A percentile compares a stretch with the other conserved stretches of the same genome.
Conservation (phyloP, 257 asterid genomes). For the Forsythia suspensa region DNA sequence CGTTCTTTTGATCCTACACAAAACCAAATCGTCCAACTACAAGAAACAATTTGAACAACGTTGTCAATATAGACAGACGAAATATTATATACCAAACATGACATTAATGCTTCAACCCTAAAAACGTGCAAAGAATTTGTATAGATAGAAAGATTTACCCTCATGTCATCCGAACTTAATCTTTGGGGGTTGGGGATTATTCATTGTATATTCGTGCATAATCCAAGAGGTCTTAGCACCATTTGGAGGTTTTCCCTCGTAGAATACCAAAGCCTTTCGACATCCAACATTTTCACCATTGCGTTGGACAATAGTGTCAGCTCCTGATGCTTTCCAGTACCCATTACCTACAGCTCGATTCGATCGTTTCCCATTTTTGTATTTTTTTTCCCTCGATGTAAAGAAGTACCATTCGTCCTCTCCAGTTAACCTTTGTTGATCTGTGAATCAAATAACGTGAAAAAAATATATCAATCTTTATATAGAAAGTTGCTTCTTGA, state of each 20-base stretch:
- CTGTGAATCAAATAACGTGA: neutral
- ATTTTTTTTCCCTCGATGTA: slow-evolving; percentile 7
- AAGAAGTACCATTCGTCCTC: slow-evolving; percentile 20
- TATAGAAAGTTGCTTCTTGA: neutral
- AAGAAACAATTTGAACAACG: neutral
- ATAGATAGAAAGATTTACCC: slow-evolving; percentile 9
- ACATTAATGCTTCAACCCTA: too few relatives aligned
- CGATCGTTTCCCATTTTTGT: slow-evolving; percentile 16
- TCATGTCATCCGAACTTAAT: slow-evolving; percentile 7
- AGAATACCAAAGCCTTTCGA: slow-evolving; percentile 23
- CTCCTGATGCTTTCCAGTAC: slow-evolving; percentile 30
- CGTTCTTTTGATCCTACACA: slow-evolving; percentile 22
- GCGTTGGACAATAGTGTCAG: slow-evolving; percentile 7
- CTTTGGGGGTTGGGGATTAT: neutral
- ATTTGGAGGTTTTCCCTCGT: slow-evolving; percentile 21
- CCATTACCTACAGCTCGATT: slow-evolving; percentile 21
- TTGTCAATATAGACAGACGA: too few relatives aligned
- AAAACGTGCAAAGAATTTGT: too few relatives aligned
- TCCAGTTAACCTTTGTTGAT: neutral
- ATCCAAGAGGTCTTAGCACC: slow-evolving; percentile 28
- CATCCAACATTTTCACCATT: slow-evolving; percentile 17
- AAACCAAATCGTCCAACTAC: slow-evolving; percentile 31
- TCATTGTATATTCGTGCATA: slow-evolving; percentile 30
- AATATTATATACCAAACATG: too few relatives aligned
- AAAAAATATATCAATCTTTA: neutral